Evolutionary conservation across 176 grass and related monocot genomes (phyloP).

Genomic region (Phoenix dactylifera): DNA sequence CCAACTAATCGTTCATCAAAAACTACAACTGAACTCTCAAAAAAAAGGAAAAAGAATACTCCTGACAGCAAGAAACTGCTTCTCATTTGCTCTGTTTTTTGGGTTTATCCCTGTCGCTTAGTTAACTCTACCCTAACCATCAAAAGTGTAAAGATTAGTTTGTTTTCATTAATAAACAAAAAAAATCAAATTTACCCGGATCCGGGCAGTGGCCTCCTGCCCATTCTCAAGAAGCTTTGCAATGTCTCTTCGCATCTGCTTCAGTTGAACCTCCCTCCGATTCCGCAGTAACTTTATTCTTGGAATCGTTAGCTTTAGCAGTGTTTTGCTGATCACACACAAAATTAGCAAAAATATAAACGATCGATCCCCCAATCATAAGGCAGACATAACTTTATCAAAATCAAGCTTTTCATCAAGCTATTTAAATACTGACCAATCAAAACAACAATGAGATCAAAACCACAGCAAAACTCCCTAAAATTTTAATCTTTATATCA

Average conservation of each 20-base stretch:
- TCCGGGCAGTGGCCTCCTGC: conserved; percentile 90
- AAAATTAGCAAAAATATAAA: neutral
- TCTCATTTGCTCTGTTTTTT: no score
- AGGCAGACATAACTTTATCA: neutral
- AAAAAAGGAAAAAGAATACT: no score
- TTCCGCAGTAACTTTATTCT: conserved; percentile 97
- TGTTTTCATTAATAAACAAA: neutral
- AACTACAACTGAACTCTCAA: no score
- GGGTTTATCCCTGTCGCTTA: no score
- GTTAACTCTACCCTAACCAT: neutral
- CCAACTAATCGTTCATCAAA: no score
- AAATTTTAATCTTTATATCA: no score
- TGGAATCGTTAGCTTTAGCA: conserved; percentile 93
- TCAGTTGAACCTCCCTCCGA: conserved; percentile 81
- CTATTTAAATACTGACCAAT: no score
- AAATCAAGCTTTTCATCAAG: neutral
- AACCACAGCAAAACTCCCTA: no score
- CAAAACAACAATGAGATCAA: no score
- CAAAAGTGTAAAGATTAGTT: neutral
- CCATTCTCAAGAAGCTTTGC: conserved; percentile 93
- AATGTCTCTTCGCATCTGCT: conserved; percentile 95
- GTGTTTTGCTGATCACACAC: conserved; percentile 56
- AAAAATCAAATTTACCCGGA: conserved; percentile 40
- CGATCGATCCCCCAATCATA: neutral
- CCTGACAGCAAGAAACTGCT: no score